Evolutionary conservation across 805 yeast genomes (phyloP).

Genomic region (Priceomyces castillae): DNA sequence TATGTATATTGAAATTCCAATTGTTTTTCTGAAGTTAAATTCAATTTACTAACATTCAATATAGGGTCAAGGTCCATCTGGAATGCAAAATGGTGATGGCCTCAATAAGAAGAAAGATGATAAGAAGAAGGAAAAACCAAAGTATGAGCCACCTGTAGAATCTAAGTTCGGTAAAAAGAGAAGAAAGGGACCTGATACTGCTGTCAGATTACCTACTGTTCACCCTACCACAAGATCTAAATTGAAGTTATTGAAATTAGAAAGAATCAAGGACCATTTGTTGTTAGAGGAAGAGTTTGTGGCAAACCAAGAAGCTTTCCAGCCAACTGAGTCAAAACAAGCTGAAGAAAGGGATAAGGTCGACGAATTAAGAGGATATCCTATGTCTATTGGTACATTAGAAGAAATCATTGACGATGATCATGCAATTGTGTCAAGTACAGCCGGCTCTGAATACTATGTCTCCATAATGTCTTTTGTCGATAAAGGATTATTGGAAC

Average conservation of each 20-base stretch:
- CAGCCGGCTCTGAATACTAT: conserved; percentile 96
- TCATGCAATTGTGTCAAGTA: conserved; percentile 95
- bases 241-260: conserved; percentile 84
- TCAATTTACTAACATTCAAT: conserved; percentile 8
- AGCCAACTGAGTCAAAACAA: conserved; percentile 94
- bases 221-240: conserved; percentile 93
- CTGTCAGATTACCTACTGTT: conserved; percentile 78
- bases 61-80: conserved; percentile 56
- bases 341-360: conserved; percentile 94
- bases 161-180: conserved; percentile 90
- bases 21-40: background rate
- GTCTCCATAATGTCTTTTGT: conserved; percentile 95
- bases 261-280: conserved; percentile 93
- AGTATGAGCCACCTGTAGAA: conserved; percentile 98
- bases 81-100: conserved; percentile 51
- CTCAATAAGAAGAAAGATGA: conserved; percentile 54
- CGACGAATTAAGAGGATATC: conserved; percentile 93
- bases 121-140: conserved; percentile 80
- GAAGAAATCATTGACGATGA: conserved; percentile 98
- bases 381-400: conserved; percentile 92
- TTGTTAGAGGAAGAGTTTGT: conserved; percentile 95
- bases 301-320: conserved; percentile 88
- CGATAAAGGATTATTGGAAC: conserved; percentile 92
- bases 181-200: conserved; percentile 89
- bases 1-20: background rate